Evolutionary conservation across 164 flowering plant species (phyloP).

Genomic region (Piper betle): DNA sequence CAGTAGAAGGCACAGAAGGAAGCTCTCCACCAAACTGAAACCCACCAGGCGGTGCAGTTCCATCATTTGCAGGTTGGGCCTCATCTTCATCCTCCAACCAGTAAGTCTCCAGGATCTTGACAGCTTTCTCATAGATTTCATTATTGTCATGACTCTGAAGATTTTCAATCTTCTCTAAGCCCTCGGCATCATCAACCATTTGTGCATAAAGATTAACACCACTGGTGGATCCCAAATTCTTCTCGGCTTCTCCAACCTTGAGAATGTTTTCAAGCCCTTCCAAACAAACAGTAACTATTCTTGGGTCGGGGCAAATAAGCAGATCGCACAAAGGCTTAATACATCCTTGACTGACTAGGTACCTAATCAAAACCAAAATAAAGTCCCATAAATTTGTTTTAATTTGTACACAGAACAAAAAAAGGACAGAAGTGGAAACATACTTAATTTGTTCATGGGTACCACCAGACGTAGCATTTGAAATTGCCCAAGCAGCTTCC

Average conservation of each 20-base stretch:
- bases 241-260: constrained; percentile 65
- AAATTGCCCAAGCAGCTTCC: no score
- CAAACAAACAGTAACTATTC: constrained; percentile 62
- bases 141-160: constrained; percentile 5
- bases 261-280: constrained; percentile 73
- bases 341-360: constrained; percentile 46
- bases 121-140: constrained; percentile 17
- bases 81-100: constrained; percentile 59
- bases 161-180: constrained; percentile 56
- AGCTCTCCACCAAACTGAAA: constrained; percentile 34
- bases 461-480: constrained; percentile 57
- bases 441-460: constrained; percentile 61
- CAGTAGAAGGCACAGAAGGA: constrained; percentile 38
- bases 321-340: constrained; percentile 66
- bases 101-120: constrained; percentile 52
- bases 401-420: no score
- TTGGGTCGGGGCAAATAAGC: constrained; percentile 56
- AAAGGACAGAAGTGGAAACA: no score
- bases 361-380: constrained; percentile 16
- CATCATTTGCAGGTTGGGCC: constrained; percentile 21
- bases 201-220: constrained; percentile 47
- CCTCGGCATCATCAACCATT: constrained; percentile 51
- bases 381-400: no score
- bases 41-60: constrained; percentile 20
- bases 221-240: constrained; percentile 35